These are phyloP conservation scores for Hypoxylon sp. DNA, from an alignment of 2,329 filamentous ascomycete genomes.

Conservation along the genomic window DNA sequence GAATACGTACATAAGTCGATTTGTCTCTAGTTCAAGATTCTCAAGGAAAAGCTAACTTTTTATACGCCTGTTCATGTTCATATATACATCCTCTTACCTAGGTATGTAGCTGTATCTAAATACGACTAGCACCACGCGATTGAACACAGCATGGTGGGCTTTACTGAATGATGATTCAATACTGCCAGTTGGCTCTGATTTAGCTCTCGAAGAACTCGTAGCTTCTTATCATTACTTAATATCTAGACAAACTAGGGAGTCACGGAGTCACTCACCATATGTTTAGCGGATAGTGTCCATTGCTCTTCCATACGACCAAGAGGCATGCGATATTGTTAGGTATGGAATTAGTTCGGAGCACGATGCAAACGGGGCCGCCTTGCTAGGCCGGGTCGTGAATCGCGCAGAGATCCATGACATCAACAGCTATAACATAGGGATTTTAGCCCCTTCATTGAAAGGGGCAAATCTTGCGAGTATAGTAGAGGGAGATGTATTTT, in stretches of 20 bases:
- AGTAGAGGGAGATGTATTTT: background rate
- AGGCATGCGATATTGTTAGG: constrained; percentile 15
- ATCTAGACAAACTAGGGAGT: background rate
- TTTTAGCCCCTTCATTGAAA: background rate
- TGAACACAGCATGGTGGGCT: background rate
- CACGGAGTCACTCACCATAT: background rate
- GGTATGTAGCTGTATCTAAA: background rate
- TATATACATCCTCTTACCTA: background rate
- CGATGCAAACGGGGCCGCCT: constrained; percentile 15
- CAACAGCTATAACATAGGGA: constrained; percentile 3
- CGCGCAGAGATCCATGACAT: constrained; percentile 26
- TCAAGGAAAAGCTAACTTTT: background rate
- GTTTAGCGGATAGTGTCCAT: background rate
- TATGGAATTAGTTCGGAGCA: constrained; percentile 21
- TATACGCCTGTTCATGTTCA: background rate
- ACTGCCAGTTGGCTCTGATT: background rate
- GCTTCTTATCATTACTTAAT: constrained; percentile 1
- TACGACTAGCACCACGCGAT: constrained; percentile 1
- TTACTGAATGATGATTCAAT: background rate
- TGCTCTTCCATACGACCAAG: no score
- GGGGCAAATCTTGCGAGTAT: background rate
- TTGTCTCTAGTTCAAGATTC: background rate
- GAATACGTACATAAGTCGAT: background rate
- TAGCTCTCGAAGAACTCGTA: background rate
- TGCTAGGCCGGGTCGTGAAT: constrained; percentile 20